Percentiles rank a stretch among this genome's conserved stretches.
phyloP scores from a whole-genome alignment of 2,329 filamentous ascomycete genomes.

The Hypoxylon sp. region DNA sequence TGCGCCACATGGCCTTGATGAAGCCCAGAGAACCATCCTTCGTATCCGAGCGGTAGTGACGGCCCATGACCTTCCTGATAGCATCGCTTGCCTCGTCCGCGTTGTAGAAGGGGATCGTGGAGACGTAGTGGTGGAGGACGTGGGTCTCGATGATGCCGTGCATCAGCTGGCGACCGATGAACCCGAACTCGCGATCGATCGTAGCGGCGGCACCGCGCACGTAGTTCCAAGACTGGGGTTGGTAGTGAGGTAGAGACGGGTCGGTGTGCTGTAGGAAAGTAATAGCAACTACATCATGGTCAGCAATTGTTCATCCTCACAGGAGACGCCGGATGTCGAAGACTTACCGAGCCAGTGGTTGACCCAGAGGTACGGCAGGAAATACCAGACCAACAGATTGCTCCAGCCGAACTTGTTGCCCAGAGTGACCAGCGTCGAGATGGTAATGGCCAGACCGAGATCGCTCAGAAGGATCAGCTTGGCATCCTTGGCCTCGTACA shows the following conservation, averaged over 20 bases:
- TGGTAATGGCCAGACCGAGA: slow-evolving; percentile 74
- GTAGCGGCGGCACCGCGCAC: slow-evolving; percentile 92
- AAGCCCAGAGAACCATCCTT: slow-evolving; percentile 82
- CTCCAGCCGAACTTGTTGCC: slow-evolving; percentile 80
- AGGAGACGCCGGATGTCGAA: background rate
- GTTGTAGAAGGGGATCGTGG: slow-evolving; percentile 95
- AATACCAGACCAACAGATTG: slow-evolving; percentile 95
- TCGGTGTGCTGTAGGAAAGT: slow-evolving; percentile 98
- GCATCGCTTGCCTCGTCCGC: slow-evolving; percentile 94
- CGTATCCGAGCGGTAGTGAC: slow-evolving; percentile 88
- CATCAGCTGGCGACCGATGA: slow-evolving; percentile 87
- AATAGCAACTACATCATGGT: slow-evolving; percentile 79
- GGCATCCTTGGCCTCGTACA: slow-evolving; percentile 92
- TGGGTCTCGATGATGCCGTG: slow-evolving; percentile 98
- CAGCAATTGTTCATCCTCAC: slow-evolving; percentile 39
- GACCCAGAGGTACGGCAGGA: slow-evolving; percentile 94
- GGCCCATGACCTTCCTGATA: slow-evolving; percentile 94
- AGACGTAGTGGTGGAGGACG: slow-evolving; percentile 97
- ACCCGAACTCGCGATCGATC: slow-evolving; percentile 96
- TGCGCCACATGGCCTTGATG: slow-evolving; percentile 81
- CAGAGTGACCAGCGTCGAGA: slow-evolving; percentile 69
- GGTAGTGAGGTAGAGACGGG: slow-evolving; percentile 91
- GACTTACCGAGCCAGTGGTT: slow-evolving; percentile 97
- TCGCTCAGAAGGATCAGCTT: slow-evolving; percentile 88
- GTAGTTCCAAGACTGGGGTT: slow-evolving; percentile 86